Conservation (phyloP, 768 basidiomycete species). For the Boletellus ananas region DNA sequence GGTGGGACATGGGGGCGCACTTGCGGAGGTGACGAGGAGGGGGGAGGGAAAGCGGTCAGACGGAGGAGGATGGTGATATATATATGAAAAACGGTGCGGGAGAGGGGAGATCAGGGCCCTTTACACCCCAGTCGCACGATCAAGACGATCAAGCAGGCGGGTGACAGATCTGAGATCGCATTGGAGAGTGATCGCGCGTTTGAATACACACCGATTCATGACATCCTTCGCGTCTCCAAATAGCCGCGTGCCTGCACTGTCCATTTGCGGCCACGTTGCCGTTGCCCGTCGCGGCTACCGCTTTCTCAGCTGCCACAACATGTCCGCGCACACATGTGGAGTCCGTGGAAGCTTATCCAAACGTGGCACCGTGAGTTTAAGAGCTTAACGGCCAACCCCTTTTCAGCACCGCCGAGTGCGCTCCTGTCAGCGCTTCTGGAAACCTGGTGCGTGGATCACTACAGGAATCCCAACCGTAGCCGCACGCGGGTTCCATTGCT, state of each 20-base stretch:
- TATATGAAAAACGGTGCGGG: conserved; percentile 46
- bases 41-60: conserved; percentile 48
- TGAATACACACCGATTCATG: conserved; percentile 33
- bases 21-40: conserved; percentile 38
- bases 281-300: conserved; percentile 42
- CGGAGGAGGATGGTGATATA: conserved; percentile 48
- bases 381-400: conserved; percentile 39
- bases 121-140: conserved; percentile 53
- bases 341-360: conserved; percentile 38
- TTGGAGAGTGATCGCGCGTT: conserved; percentile 40
- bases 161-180: conserved; percentile 36
- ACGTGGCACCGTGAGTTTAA: conserved; percentile 36
- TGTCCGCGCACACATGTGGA: conserved; percentile 31
- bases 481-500: too few species aligned
- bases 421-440: conserved; percentile 11
- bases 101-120: conserved; percentile 42
- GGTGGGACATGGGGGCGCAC: conserved; percentile 48
- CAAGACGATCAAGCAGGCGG: conserved; percentile 54
- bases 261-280: conserved; percentile 44
- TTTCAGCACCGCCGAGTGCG: conserved; percentile 23
- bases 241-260: conserved; percentile 54
- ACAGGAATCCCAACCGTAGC: conserved; percentile 12
- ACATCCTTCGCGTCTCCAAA: conserved; percentile 37
- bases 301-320: conserved; percentile 33
- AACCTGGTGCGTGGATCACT: conserved; percentile 21